Evolutionary conservation across 2,329 filamentous ascomycete species (phyloP).

Genomic region (Fusarium sp.): DNA sequence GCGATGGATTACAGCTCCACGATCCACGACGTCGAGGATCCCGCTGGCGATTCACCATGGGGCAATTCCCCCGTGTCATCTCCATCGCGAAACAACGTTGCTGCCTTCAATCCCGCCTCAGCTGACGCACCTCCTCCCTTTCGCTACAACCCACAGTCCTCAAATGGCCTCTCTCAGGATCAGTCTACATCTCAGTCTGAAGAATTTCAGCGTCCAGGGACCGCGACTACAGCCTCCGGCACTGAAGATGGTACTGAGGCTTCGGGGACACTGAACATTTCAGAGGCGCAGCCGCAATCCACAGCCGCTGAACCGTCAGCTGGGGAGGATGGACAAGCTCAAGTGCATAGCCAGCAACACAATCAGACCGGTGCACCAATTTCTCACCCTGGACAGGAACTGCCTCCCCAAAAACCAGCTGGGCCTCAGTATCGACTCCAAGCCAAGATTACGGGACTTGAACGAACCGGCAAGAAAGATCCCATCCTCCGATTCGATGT

Average conservation of each 20-base stretch:
- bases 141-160: conserved; percentile 57
- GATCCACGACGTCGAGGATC: conserved; percentile 67
- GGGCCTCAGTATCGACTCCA: conserved; percentile 86
- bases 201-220: conserved; percentile 60
- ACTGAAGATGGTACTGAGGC: conserved; percentile 56
- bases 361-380: conserved; percentile 36
- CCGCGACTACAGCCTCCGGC: conserved; percentile 61
- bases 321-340: conserved; percentile 21
- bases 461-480: conserved; percentile 94
- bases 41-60: conserved; percentile 67
- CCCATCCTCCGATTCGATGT: conserved; percentile 96
- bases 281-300: conserved; percentile 37
- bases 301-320: conserved; percentile 28
- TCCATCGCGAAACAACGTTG: conserved; percentile 60
- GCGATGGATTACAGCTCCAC: conserved; percentile 71
- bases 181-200: conserved; percentile 52
- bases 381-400: conserved; percentile 51
- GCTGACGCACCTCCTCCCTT: conserved; percentile 58
- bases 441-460: conserved; percentile 93
- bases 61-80: conserved; percentile 66
- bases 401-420: conserved; percentile 67
- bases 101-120: conserved; percentile 57
- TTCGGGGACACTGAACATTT: conserved; percentile 45
- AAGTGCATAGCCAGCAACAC: conserved; percentile 48
- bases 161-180: conserved; percentile 58